Base-by-base conservation (phyloP, 108 stramenopile species). In the Chaetoceros tenuissimus region DNA sequence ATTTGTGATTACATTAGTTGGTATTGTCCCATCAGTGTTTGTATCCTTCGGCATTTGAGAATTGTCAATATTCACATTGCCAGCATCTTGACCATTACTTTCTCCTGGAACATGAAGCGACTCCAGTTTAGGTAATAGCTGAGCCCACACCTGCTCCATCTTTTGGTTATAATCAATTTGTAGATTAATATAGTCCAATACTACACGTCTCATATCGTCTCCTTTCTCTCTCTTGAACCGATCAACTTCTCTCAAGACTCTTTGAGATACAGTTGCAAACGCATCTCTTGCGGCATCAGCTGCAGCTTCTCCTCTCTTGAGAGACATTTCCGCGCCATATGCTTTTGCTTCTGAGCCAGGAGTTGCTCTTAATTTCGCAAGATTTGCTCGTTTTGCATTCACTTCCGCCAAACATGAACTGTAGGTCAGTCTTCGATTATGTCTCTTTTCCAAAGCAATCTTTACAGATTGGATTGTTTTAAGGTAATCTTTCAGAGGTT, bases 201-300 rank as follows among this genome's bases (percentile, higher is more conserved):
- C 92, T 20, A 89, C 85, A 52, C 74, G 69, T 51, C 87, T 82
- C 89, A 98, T 94, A 60, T 98, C 97, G 47, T 92, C 91, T 8
- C 94, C 89, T 63, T 94, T 94, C 62, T 96, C 95, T 20, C 90
- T 47, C 72, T 95, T 95, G 89, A 98, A 98, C 26, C 97, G 82
- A 68, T 92, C 94, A 16, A 98, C 94, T 71, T 98, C 97, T n/a
- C 92, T 76, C 27, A 96, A 64, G 1, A 95, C 91, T 7, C 97
- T 78, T 56, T 89, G 87, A 34, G 80, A 79, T 22, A 85, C 84
- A 2, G 79, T 69, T 34, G 89, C 85, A 80, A 94, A 95, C 52
- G 89, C 91, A 53, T 87, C 85, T 26, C 77, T 71, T 1, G 93
- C 87, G 17, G 64, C 53, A 22, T 91, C 72, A 25, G 86, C 79